These are phyloP conservation scores for Chondrus crispus DNA, from an alignment of 23 red algal species.

Conservation along the genomic window DNA sequence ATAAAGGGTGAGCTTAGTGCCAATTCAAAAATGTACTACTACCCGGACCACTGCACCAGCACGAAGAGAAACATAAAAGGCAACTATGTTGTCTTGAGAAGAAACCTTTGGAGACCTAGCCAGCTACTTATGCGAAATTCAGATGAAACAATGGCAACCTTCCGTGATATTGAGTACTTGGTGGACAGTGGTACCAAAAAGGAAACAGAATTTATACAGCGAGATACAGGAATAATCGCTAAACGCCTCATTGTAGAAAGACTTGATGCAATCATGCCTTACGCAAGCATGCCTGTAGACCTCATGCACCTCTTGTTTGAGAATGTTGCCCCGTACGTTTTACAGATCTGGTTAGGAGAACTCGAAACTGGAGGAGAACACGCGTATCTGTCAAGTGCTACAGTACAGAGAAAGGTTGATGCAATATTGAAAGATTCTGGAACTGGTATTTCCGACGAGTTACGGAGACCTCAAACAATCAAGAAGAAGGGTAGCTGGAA, in stretches of 20 bases:
- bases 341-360: neutral
- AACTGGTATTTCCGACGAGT: neutral
- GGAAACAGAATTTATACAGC: neutral
- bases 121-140: neutral
- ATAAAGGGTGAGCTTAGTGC: neutral
- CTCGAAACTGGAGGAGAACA: neutral
- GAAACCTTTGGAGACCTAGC: neutral
- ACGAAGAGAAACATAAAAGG: neutral
- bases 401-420: neutral
- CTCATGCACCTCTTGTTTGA: conserved; percentile 26
- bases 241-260: neutral
- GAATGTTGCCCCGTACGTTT: neutral
- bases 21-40: neutral
- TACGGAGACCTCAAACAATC: neutral
- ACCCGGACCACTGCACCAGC: neutral
- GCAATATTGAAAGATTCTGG: neutral
- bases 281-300: conserved; percentile 10
- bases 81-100: neutral
- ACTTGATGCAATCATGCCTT: neutral
- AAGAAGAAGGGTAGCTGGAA: neutral
- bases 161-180: neutral
- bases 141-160: neutral
- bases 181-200: neutral
- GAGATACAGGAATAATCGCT: neutral
- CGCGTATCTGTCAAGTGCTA: neutral